Evolutionary conservation across 2,329 filamentous ascomycete genomes (phyloP), one percentile per base, ranked within the genome.

Genomic region (Xenoacremonium recifei): DNA sequence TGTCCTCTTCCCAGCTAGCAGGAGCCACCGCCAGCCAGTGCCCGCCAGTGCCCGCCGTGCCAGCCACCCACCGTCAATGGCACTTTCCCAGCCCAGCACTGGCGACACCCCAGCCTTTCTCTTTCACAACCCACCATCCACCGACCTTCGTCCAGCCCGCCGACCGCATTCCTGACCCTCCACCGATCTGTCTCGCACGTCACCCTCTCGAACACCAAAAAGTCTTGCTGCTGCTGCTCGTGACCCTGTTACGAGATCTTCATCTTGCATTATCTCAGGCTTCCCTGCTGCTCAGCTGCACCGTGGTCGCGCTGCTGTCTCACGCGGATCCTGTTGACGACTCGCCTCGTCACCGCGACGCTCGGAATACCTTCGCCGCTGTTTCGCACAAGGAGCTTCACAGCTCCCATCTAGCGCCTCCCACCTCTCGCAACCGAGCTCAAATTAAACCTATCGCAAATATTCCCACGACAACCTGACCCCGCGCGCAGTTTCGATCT

Each of bases 61-160:
- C n/a, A 47, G 48, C 48, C 47, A 51, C 55, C 58, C 61, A 58
- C 58, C 58, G 60, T 58, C 32, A 7, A 10, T 34, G 32, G 16
- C 29, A 6, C 9, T 31, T 15, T 50, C 51, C 49, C 35, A 52
- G 47, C 53, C 39, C 47, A 39, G 7, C 13, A 7, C 35, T 15
- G 16, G 18, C 30, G 48, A 37, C 42, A 49, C 54, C 57, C 58
- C 58, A 61, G 58, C 58, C 58, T 61, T 60, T 58, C 45, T 50
- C 43, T 53, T 54, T 60, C 42, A 45, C 45, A 50, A 44, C 40
- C 45, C 42, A 50, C 47, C 53, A 51, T 39, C 46, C 42, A 44
- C 43, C 53, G 48, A 40, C 39, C 49, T 42, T 38, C 39, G 31
- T 40, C 33, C 29, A 49, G 33, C 45, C 47, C 46, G 19, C 37